Evolutionary conservation across 129 eudicot genomes (phyloP).

Genomic region (Erigeron canadensis): DNA sequence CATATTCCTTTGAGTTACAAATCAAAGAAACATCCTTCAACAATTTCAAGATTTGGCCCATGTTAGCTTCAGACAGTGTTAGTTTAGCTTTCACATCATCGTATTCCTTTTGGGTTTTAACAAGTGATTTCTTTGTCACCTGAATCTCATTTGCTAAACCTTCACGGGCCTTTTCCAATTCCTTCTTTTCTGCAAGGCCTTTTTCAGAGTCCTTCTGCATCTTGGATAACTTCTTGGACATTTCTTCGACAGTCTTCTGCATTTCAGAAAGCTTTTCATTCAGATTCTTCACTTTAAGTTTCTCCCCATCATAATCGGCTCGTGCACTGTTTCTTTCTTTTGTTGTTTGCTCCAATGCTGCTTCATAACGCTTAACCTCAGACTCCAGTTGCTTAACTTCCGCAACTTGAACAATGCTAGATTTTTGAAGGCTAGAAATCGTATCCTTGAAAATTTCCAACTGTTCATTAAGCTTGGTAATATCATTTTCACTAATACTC

Average conservation of each 20-base stretch:
- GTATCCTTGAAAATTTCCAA: slow-evolving; percentile 31
- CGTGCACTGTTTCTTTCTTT: slow-evolving; percentile 42
- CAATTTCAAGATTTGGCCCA: slow-evolving; percentile 35
- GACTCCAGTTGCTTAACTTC: slow-evolving; percentile 44
- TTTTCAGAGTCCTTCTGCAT: slow-evolving; percentile 36
- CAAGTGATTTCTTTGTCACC: slow-evolving; percentile 36
- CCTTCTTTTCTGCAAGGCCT: slow-evolving; percentile 46
- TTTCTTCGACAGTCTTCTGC: slow-evolving; percentile 54
- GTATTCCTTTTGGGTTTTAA: slow-evolving; percentile 36
- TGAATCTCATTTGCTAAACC: slow-evolving; percentile 39
- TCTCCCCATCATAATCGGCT: slow-evolving; percentile 46
- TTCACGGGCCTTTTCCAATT: slow-evolving; percentile 37
- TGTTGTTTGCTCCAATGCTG: slow-evolving; percentile 38
- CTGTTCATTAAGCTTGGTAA: slow-evolving; percentile 36
- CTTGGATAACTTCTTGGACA: slow-evolving; percentile 32
- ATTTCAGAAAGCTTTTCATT: slow-evolving; percentile 38
- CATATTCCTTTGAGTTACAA: slow-evolving; percentile 29
- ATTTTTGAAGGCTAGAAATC: slow-evolving; percentile 33
- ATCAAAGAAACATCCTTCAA: slow-evolving; percentile 45
- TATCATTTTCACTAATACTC: slow-evolving; percentile 31
- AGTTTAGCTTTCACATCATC: slow-evolving; percentile 42
- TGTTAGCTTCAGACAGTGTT: slow-evolving; percentile 36
- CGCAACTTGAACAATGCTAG: slow-evolving; percentile 27
- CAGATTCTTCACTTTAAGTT: slow-evolving; percentile 35
- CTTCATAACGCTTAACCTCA: slow-evolving; percentile 35